Conservation (phyloP, 83 land plant species). For the Picea mariana region DNA sequence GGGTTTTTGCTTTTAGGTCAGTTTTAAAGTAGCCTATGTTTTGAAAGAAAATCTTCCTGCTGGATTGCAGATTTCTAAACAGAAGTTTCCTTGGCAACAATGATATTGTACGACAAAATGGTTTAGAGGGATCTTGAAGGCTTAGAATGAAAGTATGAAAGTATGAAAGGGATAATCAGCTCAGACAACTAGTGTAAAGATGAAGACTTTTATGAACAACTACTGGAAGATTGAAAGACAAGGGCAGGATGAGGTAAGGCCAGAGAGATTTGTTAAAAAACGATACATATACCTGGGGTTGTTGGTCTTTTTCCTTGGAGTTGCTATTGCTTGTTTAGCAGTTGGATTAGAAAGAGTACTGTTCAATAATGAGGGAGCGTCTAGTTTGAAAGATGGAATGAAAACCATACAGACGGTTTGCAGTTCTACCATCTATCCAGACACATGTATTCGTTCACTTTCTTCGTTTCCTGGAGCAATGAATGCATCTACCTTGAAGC, state of each 20-base stretch:
- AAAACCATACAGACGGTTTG: slow-evolving; percentile 8
- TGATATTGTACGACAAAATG: too few relatives aligned
- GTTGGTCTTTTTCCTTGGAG: slow-evolving; percentile 16
- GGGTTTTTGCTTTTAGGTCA: neutral
- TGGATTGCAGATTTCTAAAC: too few relatives aligned
- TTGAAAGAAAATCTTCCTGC: too few relatives aligned
- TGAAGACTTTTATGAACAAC: slow-evolving; percentile 9
- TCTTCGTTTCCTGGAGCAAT: slow-evolving; percentile 16
- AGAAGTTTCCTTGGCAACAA: too few relatives aligned
- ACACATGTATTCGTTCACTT: slow-evolving; percentile 9
- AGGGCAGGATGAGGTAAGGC: slow-evolving; percentile 10
- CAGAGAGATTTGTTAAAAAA: neutral
- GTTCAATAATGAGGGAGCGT: neutral
- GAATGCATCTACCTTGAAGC: slow-evolving; percentile 7
- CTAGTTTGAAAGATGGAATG: neutral
- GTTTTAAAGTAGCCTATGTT: neutral
- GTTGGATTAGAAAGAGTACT: slow-evolving; percentile 10
- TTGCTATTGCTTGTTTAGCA: slow-evolving; percentile 18
- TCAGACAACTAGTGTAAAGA: neutral
- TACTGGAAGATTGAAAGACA: slow-evolving; percentile 16
- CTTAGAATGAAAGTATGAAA: neutral
- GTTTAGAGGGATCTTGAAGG: neutral
- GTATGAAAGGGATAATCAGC: neutral
- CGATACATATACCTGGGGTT: slow-evolving; percentile 12
- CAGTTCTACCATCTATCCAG: slow-evolving; percentile 13